Evolutionary conservation across 306 rosid species (phyloP).

Genomic region (Cucurbita maxima): DNA sequence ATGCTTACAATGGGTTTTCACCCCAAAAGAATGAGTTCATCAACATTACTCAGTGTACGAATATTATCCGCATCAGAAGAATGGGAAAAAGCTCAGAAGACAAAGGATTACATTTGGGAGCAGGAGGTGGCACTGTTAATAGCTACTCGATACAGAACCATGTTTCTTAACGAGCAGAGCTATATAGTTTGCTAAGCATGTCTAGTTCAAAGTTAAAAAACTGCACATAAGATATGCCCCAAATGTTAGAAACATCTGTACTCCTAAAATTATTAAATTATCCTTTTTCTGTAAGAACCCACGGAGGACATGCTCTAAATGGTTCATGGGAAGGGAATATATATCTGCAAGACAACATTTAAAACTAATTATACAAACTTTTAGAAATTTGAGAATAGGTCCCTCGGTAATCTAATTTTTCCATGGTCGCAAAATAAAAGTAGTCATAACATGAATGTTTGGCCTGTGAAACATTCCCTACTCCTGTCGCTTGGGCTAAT

Average conservation of each 20-base stretch:
- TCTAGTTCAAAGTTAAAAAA: not conserved
- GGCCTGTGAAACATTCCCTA: not conserved
- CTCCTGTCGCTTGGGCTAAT: not conserved
- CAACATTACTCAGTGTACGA: not conserved
- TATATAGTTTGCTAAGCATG: not conserved
- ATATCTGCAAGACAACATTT: not conserved
- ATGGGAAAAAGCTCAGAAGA: not conserved
- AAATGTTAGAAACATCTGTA: not conserved
- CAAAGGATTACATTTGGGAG: not conserved
- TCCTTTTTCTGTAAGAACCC: not conserved
- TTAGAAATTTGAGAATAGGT: too few species aligned
- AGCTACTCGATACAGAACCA: not conserved
- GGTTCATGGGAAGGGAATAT: not conserved
- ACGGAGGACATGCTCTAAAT: not conserved
- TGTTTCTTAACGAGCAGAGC: not conserved
- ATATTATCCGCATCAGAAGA: not conserved
- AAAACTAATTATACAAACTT: too few species aligned
- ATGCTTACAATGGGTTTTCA: too few species aligned
- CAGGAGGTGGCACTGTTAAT: not conserved
- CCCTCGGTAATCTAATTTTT: not conserved
- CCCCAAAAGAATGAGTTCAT: not conserved
- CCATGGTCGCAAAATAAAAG: not conserved
- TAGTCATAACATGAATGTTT: not conserved
- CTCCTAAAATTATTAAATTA: not conserved
- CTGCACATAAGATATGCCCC: not conserved